Conservation (phyloP, 2,329 filamentous ascomycete genomes). For the Fusarium mangiferae region DNA sequence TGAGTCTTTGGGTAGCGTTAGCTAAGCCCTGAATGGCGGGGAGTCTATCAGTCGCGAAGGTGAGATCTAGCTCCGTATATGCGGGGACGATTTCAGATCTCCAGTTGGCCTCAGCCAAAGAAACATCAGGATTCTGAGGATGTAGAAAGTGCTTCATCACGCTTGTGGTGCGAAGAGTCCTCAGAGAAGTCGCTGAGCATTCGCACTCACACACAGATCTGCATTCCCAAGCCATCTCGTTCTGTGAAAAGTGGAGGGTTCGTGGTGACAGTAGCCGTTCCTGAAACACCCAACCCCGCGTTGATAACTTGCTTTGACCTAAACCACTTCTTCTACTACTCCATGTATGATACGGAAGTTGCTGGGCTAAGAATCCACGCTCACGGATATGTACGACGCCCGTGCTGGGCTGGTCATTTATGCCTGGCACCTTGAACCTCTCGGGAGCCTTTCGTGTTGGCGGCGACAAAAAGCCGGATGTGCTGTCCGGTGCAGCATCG, state of each 20-base stretch:
- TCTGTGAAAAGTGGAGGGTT: background rate
- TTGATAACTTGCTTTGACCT: background rate
- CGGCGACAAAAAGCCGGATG: background rate
- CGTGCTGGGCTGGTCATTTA: background rate
- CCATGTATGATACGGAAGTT: background rate
- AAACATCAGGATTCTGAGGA: background rate
- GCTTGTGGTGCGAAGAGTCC: background rate
- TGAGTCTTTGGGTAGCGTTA: background rate
- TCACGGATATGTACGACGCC: background rate
- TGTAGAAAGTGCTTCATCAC: background rate
- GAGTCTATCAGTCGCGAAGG: background rate
- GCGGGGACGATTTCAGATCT: background rate
- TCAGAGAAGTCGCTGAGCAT: background rate
- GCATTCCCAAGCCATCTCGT: slow-evolving; percentile 4
- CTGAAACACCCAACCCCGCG: background rate
- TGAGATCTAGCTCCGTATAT: slow-evolving; percentile 1
- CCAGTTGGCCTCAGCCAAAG: background rate
- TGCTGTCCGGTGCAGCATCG: background rate
- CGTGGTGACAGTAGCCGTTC: background rate
- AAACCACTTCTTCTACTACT: background rate
- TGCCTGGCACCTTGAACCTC: background rate
- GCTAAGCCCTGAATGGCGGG: slow-evolving; percentile 2
- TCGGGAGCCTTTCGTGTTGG: background rate
- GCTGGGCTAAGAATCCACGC: background rate
- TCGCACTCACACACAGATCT: background rate